Evolutionary conservation across 768 basidiomycete genomes (phyloP).

Genomic region (Amylocystis lapponica): DNA sequence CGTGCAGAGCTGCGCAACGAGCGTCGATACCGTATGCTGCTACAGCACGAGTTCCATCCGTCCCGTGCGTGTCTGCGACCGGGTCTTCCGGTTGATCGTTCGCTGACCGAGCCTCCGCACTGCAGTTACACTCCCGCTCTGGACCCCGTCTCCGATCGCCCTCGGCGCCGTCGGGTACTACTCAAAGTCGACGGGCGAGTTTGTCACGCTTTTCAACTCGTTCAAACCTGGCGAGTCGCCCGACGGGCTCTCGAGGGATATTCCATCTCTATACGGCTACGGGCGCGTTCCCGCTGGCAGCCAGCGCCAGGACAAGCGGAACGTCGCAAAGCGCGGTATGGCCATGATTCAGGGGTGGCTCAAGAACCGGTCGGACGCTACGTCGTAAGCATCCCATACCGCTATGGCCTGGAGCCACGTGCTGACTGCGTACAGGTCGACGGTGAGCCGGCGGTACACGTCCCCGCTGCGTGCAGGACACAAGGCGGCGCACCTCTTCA

Average conservation of each 20-base stretch:
- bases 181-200: conserved; percentile 56
- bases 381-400: too few relatives aligned
- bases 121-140: conserved; percentile 46
- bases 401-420: too few relatives aligned
- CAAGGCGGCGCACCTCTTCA: conserved; percentile 59
- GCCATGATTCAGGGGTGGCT: conserved; percentile 47
- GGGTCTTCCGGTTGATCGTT: not conserved
- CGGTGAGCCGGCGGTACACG: conserved; percentile 45
- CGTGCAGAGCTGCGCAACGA: conserved; percentile 50
- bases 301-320: conserved; percentile 54
- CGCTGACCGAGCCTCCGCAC: too few relatives aligned
- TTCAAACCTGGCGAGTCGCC: conserved; percentile 45
- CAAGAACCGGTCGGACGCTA: conserved; percentile 24
- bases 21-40: conserved; percentile 58
- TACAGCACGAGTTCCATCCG: conserved; percentile 64
- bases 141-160: conserved; percentile 57
- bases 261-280: conserved; percentile 62
- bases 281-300: conserved; percentile 46
- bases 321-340: conserved; percentile 48
- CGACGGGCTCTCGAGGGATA: conserved; percentile 34
- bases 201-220: conserved; percentile 69
- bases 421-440: conserved; percentile 37
- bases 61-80: conserved; percentile 48
- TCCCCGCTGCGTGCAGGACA: conserved; percentile 60
- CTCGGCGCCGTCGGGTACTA: conserved; percentile 77